Evolutionary conservation across 2,329 filamentous ascomycete species (phyloP).

Genomic region (Stenocarpella maydis): DNA sequence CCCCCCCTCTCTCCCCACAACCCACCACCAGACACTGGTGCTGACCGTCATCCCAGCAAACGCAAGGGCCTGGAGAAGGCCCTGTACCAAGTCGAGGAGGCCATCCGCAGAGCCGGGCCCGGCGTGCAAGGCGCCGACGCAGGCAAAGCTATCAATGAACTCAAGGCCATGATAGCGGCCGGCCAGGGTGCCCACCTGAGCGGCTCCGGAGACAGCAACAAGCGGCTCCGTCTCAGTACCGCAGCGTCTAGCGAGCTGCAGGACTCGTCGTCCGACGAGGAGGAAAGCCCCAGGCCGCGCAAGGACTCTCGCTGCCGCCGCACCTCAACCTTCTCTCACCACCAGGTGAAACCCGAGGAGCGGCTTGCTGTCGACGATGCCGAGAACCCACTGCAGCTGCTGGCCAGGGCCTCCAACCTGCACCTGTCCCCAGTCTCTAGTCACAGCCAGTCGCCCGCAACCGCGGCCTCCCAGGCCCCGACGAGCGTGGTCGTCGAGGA

Average conservation of each 20-base stretch:
- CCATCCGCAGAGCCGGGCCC: constrained; percentile 61
- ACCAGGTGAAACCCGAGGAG: constrained; percentile 50
- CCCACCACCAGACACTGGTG: constrained; percentile 13
- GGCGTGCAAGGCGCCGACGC: constrained; percentile 54
- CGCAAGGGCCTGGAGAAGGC: constrained; percentile 78
- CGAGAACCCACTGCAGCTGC: constrained; percentile 77
- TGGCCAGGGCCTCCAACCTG: constrained; percentile 76
- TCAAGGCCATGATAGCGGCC: constrained; percentile 51
- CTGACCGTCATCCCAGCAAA: constrained; percentile 60
- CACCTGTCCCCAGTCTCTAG: constrained; percentile 57
- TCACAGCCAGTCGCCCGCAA: constrained; percentile 34
- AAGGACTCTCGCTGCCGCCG: constrained; percentile 28
- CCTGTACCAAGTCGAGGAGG: constrained; percentile 77
- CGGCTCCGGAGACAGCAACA: constrained; percentile 34
- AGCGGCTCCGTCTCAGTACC: constrained; percentile 37
- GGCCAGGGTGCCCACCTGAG: constrained; percentile 36
- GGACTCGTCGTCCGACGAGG: constrained; percentile 45
- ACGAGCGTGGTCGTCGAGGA: constrained; percentile 41
- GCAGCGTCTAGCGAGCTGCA: constrained; percentile 41
- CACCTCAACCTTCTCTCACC: constrained; percentile 40
- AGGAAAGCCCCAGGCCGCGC: constrained; percentile 40
- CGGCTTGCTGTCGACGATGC: constrained; percentile 73
- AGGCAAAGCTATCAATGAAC: constrained; percentile 54
- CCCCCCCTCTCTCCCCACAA: not conserved
- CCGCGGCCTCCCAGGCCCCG: constrained; percentile 33